Base-by-base conservation (phyloP, 2,329 filamentous ascomycete genomes). In the Zarea fungicola region DNA sequence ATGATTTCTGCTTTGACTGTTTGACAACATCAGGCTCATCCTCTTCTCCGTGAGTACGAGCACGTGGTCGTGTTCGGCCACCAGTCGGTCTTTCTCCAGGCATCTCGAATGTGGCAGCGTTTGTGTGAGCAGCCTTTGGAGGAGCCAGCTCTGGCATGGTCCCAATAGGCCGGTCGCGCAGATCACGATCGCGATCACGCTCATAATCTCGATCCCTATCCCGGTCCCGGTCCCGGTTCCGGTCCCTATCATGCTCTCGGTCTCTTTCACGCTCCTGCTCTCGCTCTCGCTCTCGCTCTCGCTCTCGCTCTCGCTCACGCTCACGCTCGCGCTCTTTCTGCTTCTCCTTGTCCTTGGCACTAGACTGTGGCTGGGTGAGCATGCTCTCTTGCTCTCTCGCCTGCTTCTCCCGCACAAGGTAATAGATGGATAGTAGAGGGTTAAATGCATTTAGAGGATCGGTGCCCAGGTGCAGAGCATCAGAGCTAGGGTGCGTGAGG, bases 371-470 rank as follows among this genome's bases (percentile, higher is more conserved):
- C 36, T 73, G 53, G 23, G 54, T 54, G 49, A 60, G 60, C 22
- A 42, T 6, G 26, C 65, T 64, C 16, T 59, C 56, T 41, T 72
- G 72, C 60, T 97, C 91, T 29, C 89, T 83, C 42, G 95, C 89
- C 55, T 89, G 82, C 70, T 97, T 97, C 71, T 99, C 93, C 57
- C 83, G 85, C n/a, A 96, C 93, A 3, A 99, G 78, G 60, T 95
- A 95, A 67, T 99, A 99, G 13, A 99, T 85, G 1, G 93, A 97
- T 7, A 97, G 76, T 13, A 97, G 74, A 7, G 93, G 93, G 59
- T 87, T 92, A 65, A 88, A 99, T 4, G 93, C 93, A 65, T 97
- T 97, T 50, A 95, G 72, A 1, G 93, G 91, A 61, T 99, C 93
- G 49, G 80, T 81, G 10, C 90, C 90, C 28, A 92, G 71, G 55